Evolutionary conservation across 192 early-diverging fungal genomes (phyloP).

Genomic region (Spinellus fusiger): DNA sequence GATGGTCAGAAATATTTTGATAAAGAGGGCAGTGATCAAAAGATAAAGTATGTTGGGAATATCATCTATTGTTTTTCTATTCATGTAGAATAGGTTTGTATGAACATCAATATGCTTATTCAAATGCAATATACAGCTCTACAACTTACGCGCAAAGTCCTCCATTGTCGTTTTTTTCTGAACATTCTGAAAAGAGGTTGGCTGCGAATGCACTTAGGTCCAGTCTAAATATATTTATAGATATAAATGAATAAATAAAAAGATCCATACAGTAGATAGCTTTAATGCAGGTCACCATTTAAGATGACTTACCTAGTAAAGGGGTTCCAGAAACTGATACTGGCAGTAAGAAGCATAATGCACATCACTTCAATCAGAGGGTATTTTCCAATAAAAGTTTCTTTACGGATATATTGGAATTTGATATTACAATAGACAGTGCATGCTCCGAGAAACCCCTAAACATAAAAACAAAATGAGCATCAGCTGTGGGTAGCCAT

Average conservation of each 20-base stretch:
- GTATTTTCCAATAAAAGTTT: conserved; percentile 57
- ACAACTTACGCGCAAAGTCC: conserved; percentile 50
- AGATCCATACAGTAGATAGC: conserved; percentile 1
- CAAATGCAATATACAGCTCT: not conserved
- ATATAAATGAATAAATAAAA: not conserved
- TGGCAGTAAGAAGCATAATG: conserved; percentile 66
- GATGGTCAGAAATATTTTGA: conserved; percentile 60
- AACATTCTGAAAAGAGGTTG: conserved; percentile 87
- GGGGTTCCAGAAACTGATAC: conserved; percentile 71
- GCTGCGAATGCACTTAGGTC: conserved; percentile 81
- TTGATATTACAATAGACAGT: conserved; percentile 67
- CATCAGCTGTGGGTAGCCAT: not conserved
- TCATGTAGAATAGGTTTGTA: not conserved
- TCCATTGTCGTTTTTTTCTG: conserved; percentile 41
- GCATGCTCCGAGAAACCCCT: conserved; percentile 84
- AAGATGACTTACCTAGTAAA: conserved; percentile 62
- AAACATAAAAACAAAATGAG: conserved; percentile 9
- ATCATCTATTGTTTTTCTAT: conserved; percentile 28
- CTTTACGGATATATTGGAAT: conserved; percentile 67
- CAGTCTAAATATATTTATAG: conserved; percentile 45
- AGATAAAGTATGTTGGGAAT: conserved; percentile 45
- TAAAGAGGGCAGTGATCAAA: conserved; percentile 47
- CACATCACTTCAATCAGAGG: conserved; percentile 71
- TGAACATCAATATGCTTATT: not conserved
- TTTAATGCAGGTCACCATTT: not conserved